Evolutionary conservation across 805 yeast species (phyloP).

Genomic region (Metschnikowia chrysomelidarum): DNA sequence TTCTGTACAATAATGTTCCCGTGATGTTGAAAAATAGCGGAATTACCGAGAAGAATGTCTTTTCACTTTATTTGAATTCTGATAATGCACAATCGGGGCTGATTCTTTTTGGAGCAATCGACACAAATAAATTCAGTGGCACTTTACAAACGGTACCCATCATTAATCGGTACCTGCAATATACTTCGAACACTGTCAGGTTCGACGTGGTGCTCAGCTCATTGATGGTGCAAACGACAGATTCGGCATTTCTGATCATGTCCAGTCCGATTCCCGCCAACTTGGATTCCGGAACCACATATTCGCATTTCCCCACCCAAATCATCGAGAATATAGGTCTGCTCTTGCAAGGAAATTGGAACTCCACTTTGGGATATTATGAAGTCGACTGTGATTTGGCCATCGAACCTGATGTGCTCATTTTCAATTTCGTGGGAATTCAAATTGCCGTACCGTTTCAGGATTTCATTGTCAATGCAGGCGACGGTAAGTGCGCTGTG

Average conservation of each 20-base stretch:
- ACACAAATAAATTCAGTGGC: slow-evolving; percentile 9
- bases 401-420: slow-evolving; percentile 4
- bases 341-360: slow-evolving; percentile 1
- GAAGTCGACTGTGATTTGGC: slow-evolving; percentile 11
- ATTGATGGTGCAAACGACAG: slow-evolving; percentile 21
- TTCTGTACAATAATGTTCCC: slow-evolving; percentile 5
- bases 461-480: slow-evolving; percentile 24
- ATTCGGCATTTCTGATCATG: slow-evolving; percentile 8
- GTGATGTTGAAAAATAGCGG: background rate
- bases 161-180: background rate
- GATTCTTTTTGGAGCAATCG: slow-evolving; percentile 9
- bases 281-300: slow-evolving; percentile 56
- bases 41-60: background rate
- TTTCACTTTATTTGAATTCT: slow-evolving; percentile 13
- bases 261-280: slow-evolving; percentile 11
- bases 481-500: slow-evolving; percentile 24
- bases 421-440: slow-evolving; percentile 56
- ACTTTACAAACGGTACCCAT: slow-evolving; percentile 10
- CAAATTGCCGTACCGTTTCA: slow-evolving; percentile 48
- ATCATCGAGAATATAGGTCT: slow-evolving; percentile 21
- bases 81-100: slow-evolving; percentile 9
- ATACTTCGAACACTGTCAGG: slow-evolving; percentile 34
- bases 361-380: slow-evolving; percentile 3
- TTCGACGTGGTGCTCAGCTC: slow-evolving; percentile 48
- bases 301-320: slow-evolving; percentile 44